These are phyloP conservation scores for Penicillium coffeae DNA, from an alignment of 495 filamentous ascomycete genomes.

Conservation along the genomic window DNA sequence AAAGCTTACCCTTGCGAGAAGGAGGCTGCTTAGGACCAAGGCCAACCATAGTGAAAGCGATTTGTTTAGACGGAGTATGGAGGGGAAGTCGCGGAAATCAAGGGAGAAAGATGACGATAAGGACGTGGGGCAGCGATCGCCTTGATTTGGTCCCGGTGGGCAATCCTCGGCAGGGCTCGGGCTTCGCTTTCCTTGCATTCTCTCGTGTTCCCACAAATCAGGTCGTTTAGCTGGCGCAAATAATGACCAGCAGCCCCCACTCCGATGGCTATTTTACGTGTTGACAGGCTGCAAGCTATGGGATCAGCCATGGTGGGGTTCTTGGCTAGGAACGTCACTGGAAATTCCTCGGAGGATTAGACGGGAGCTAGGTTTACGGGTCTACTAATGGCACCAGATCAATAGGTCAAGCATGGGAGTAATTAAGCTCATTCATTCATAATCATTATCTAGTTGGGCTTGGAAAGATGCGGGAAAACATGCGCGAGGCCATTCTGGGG, in stretches of 20 bases:
- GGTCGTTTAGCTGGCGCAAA: no score
- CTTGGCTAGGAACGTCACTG: no score
- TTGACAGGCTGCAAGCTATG: no score
- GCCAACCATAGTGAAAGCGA: conserved; percentile 63
- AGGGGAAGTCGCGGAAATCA: conserved; percentile 7
- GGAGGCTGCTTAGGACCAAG: conserved; percentile 67
- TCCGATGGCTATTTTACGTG: no score
- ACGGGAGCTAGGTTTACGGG: background rate
- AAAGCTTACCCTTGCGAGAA: conserved; percentile 68
- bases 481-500: conserved; percentile 26
- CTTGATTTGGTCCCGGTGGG: conserved; percentile 26
- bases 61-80: background rate
- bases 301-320: background rate
- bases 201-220: background rate
- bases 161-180: conserved; percentile 2
- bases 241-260: no score
- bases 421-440: background rate
- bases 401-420: background rate
- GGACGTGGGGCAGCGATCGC: conserved; percentile 25
- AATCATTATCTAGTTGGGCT: conserved; percentile 14
- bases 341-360: background rate
- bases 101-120: conserved; percentile 21
- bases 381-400: no score
- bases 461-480: conserved; percentile 46
- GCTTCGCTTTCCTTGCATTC: background rate